Evolutionary conservation across 805 yeast genomes (phyloP), one percentile per base, ranked within the genome.

Genomic region (Candida gorgasii): DNA sequence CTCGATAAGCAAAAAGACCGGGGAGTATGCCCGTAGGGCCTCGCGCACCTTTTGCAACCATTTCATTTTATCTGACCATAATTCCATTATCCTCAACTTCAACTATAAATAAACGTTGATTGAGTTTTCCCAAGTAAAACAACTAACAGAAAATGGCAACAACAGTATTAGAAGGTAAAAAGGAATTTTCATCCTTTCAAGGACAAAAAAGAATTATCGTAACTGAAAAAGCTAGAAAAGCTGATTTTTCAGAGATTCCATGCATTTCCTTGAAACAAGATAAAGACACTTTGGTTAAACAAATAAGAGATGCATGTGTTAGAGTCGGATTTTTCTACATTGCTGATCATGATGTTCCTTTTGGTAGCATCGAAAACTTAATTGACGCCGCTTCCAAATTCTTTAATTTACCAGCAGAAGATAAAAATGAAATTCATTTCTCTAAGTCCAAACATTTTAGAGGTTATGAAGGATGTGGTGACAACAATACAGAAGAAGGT

Each of bases 401-500:
- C 42, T 47, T 47, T 37, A 22, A 47, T 6, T 35, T 35, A 11
- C 45, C 50, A 6, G 22, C 17, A 11, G 45, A 43, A 22, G 42
- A 26, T 1, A 43, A 40, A 23, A 29, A 46, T 9, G 47, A 39
- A 23, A 43, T 47, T 15, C 47, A 47, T 34, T 47, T 43, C 20
- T 41, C 45, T 12, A 43, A 43, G 23, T 41, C 44, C 3, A 43
- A 43, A 16, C 47, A 43, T 18, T 43, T 43, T 17, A 32, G 49
- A 35, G 49, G 49, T 8, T 46, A 46, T 35, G 49, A 46, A 43
- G 44, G 47, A 5, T 26, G 34, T 38, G 49, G 49, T n/a, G 49
- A 46, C 34, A 46, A 46, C 17, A 40, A 36, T 23, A 47, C 50
- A 2, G 47, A 43, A 33, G 33, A 18, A 5, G 50, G 50, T 3